Base-by-base conservation (phyloP, 495 filamentous ascomycete species). In the Hypoxylon subgilvum region DNA sequence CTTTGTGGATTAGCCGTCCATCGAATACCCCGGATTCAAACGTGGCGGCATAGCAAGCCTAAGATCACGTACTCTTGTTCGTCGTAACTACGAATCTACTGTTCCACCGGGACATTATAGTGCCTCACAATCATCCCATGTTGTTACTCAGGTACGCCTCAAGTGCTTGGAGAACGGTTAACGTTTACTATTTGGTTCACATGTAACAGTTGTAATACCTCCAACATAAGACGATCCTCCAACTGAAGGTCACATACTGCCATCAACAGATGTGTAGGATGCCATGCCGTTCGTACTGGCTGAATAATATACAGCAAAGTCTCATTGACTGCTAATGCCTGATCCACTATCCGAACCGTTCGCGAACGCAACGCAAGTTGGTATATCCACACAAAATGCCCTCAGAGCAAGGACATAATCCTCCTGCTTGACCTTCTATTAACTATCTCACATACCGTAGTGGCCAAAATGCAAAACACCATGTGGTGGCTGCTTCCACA, bases 221-320 rank as follows among this genome's bases (percentile, higher is more conserved):
- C n/a, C n/a, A n/a, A n/a, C n/a, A n/a, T n/a, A n/a, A n/a, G n/a
- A n/a, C n/a, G n/a, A n/a, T n/a, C n/a, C n/a, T n/a, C 27, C 14
- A 28, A n/a, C 10, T 30, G 13, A 27, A 27, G 23, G 14, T 45
- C 41, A 45, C 13, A 31, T 45, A 10, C 5, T 12, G 23, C 64
- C 59, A 60, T 62, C 55, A 53, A 49, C 43, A 54, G 54, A 48
- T 63, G 34, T 34, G 22, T 57, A 57, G 54, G n/a, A n/a, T n/a
- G n/a, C n/a, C n/a, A n/a, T n/a, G n/a, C 38, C 61, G 51, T 64
- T 70, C 40, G 57, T 64, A 67, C 65, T 68, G 68, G 60, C 57
- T 63, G 65, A 67, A 70, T 70, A 70, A 68, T 70, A 55, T 70
- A 70, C 67, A 70, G 67, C 65, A 65, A 70, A 67, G 52, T 65